These are phyloP conservation scores for Ensete ventricosum DNA, from an alignment of 176 grass and related monocot species.

Conservation along the genomic window DNA sequence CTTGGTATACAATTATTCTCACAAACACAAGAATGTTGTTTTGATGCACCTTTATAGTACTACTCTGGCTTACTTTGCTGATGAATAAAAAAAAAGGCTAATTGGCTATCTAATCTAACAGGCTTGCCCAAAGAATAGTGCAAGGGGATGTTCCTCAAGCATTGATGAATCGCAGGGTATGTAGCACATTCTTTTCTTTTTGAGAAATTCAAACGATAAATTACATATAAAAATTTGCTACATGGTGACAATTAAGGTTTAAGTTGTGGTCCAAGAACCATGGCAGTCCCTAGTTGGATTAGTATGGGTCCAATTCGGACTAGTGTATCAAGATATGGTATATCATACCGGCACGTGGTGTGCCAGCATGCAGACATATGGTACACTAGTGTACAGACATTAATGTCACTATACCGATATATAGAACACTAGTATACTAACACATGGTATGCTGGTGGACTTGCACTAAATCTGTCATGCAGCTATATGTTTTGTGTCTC, in stretches of 20 bases:
- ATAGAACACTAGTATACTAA: too few species aligned
- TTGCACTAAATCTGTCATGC: background rate
- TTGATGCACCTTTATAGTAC: too few species aligned
- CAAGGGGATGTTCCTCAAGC: slow-evolving; percentile 97
- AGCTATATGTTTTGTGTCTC: slow-evolving; percentile 11
- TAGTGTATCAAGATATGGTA: too few species aligned
- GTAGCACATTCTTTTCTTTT: slow-evolving; percentile 3
- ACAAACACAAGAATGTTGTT: too few species aligned
- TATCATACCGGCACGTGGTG: too few species aligned
- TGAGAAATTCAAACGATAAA: background rate
- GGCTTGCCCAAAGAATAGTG: slow-evolving; percentile 96
- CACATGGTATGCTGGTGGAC: too few species aligned
- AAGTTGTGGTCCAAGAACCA: too few species aligned
- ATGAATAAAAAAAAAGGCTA: slow-evolving; percentile 1
- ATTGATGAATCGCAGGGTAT: slow-evolving; percentile 74
- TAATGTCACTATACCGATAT: too few species aligned
- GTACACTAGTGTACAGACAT: too few species aligned
- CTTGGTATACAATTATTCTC: background rate
- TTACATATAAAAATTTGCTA: background rate
- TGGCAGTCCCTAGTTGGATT: too few species aligned
- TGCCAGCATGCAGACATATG: too few species aligned
- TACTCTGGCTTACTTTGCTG: background rate
- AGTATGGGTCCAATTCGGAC: too few species aligned
- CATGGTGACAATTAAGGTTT: background rate
- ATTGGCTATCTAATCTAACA: slow-evolving; percentile 35